A percentile compares a stretch with the other conserved stretches of the same genome.
These are phyloP conservation scores for Mesostigma viride DNA, from an alignment of 139 green algal genomes.

Conservation along the genomic window DNA sequence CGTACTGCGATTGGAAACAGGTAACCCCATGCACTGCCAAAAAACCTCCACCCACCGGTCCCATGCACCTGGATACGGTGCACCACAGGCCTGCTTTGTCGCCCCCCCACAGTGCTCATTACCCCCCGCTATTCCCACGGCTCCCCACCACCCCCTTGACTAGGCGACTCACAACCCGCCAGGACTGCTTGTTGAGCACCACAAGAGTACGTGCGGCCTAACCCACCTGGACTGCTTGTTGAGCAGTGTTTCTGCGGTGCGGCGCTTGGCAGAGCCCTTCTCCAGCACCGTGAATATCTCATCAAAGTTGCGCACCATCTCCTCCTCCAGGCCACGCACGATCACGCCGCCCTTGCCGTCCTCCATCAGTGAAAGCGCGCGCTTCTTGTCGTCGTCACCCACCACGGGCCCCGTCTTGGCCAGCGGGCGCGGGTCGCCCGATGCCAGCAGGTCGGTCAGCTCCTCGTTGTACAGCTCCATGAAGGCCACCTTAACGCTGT, in stretches of 20 bases:
- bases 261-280: constrained; percentile 67
- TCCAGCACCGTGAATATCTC: constrained; percentile 89
- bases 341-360: constrained; percentile 58
- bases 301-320: constrained; percentile 63
- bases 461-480: constrained; percentile 99
- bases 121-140: no score
- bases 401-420: neutral
- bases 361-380: constrained; percentile 39
- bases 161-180: no score
- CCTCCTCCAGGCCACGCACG: constrained; percentile 85
- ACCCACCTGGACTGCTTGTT: constrained; percentile 85
- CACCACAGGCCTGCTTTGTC: no score
- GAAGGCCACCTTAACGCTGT: constrained; percentile 67
- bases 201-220: no score
- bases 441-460: constrained; percentile 84
- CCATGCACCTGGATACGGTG: no score
- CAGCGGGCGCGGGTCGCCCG: neutral
- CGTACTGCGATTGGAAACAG: no score
- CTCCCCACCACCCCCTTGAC: no score
- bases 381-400: constrained; percentile 14
- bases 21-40: no score
- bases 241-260: constrained; percentile 87
- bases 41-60: no score
- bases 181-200: no score
- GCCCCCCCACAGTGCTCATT: no score